phyloP scores from a whole-genome alignment of 2,329 filamentous ascomycete genomes.

The Balansia obtecta region DNA sequence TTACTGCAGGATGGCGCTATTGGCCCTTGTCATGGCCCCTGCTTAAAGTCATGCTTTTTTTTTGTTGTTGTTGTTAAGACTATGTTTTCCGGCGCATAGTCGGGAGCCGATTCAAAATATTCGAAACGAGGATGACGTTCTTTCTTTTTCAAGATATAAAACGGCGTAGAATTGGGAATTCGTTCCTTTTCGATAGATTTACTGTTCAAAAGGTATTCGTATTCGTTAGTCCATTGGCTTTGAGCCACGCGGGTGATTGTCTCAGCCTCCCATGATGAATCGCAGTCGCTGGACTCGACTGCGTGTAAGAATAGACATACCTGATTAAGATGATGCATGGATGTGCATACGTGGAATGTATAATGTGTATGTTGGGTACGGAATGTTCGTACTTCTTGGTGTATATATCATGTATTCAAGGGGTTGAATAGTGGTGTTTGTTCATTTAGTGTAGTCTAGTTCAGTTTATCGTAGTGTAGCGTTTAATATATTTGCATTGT shows the following conservation, averaged over 20 bases:
- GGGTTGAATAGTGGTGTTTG: background rate
- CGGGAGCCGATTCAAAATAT: background rate
- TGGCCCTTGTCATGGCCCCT: constrained; percentile 72
- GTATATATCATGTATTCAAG: background rate
- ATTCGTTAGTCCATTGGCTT: background rate
- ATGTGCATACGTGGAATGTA: background rate
- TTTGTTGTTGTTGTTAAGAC: background rate
- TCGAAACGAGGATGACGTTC: background rate
- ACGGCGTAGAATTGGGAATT: constrained; percentile 3
- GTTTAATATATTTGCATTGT: background rate
- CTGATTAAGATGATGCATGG: constrained; percentile 1
- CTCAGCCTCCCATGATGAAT: background rate
- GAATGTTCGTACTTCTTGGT: background rate
- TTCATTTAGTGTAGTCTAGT: background rate
- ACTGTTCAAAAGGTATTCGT: constrained; percentile 5
- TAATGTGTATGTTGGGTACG: background rate
- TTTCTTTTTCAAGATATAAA: background rate
- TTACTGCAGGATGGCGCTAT: constrained; percentile 93
- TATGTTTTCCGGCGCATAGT: background rate
- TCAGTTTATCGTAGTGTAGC: background rate
- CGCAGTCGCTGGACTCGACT: constrained; percentile 6
- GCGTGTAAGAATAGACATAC: constrained; percentile 2
- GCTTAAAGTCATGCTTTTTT: constrained; percentile 4
- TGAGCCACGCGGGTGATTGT: background rate
- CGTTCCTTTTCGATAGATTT: constrained; percentile 1